phyloP scores from a whole-genome alignment of 2,329 filamentous ascomycete species.

The Xylaria sp. region DNA sequence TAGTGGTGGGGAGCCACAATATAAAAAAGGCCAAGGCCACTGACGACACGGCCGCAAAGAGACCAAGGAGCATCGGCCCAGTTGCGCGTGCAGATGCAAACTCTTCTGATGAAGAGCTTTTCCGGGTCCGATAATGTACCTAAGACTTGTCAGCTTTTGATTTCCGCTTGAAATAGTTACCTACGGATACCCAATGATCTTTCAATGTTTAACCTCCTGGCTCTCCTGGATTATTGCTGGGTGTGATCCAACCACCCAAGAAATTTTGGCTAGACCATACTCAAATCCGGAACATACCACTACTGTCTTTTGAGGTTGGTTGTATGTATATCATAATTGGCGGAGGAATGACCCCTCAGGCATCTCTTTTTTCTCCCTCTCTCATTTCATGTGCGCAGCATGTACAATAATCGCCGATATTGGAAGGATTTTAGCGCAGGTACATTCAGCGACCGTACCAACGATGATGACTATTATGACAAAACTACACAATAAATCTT shows the following conservation, averaged over 20 bases:
- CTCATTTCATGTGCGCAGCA: no score
- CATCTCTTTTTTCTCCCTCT: no score
- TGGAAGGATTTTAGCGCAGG: no score
- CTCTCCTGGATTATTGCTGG: background rate
- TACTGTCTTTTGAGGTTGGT: background rate
- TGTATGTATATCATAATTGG: no score
- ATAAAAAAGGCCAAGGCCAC: background rate
- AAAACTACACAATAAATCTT: background rate
- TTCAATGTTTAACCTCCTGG: background rate
- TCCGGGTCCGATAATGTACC: conserved; percentile 7
- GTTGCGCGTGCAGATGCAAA: background rate
- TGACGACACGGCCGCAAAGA: background rate
- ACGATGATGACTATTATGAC: no score
- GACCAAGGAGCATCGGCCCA: background rate
- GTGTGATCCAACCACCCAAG: background rate
- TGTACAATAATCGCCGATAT: no score
- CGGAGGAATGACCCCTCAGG: no score
- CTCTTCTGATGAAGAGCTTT: conserved; percentile 27
- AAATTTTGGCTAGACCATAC: background rate
- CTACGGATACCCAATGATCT: conserved; percentile 17
- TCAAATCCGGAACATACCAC: background rate
- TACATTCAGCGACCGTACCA: no score
- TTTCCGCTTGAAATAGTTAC: background rate
- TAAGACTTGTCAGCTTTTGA: background rate
- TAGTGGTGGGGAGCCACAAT: conserved; percentile 17